phyloP scores from a whole-genome alignment of 805 yeast species.

The Kuraishia cidri region DNA sequence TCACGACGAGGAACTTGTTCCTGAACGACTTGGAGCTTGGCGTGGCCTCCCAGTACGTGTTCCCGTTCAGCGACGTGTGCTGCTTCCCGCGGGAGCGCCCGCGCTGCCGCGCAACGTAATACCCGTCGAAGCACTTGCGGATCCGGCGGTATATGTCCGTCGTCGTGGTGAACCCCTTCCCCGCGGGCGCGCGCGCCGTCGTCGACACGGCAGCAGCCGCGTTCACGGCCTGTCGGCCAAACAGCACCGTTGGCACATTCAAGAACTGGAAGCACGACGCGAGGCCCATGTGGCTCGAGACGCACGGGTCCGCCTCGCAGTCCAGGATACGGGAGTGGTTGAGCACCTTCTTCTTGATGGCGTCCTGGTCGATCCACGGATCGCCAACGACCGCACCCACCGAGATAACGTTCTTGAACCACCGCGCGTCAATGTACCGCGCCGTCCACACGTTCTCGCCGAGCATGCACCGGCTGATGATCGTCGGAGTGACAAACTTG shows the following conservation, averaged over 20 bases:
- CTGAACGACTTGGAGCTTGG: constrained; percentile 11
- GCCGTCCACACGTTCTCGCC: constrained; percentile 50
- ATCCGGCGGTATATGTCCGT: constrained; percentile 17
- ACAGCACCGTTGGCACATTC: constrained; percentile 13
- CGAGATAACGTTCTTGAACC: constrained; percentile 40
- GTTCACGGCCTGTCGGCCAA: constrained; percentile 1
- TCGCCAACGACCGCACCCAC: constrained; percentile 42
- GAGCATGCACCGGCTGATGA: constrained; percentile 23
- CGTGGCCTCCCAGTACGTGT: constrained; percentile 17
- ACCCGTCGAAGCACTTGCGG: constrained; percentile 17
- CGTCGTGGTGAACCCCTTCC: constrained; percentile 8
- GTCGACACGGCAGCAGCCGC: neutral
- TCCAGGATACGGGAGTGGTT: constrained; percentile 32
- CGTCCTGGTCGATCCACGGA: constrained; percentile 21
- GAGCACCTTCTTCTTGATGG: constrained; percentile 18
- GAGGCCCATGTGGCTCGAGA: constrained; percentile 28
- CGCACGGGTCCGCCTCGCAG: constrained; percentile 26
- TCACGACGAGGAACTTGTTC: constrained; percentile 25
- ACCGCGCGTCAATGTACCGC: constrained; percentile 24
- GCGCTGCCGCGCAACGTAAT: constrained; percentile 14
- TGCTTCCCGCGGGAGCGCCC: constrained; percentile 7
- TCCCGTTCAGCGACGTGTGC: constrained; percentile 15
- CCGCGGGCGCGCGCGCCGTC: neutral
- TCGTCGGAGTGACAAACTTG: constrained; percentile 16
- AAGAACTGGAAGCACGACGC: constrained; percentile 21